These are phyloP conservation scores for Schizochytrium sp. DNA, from an alignment of 108 stramenopile species.

Conservation along the genomic window DNA sequence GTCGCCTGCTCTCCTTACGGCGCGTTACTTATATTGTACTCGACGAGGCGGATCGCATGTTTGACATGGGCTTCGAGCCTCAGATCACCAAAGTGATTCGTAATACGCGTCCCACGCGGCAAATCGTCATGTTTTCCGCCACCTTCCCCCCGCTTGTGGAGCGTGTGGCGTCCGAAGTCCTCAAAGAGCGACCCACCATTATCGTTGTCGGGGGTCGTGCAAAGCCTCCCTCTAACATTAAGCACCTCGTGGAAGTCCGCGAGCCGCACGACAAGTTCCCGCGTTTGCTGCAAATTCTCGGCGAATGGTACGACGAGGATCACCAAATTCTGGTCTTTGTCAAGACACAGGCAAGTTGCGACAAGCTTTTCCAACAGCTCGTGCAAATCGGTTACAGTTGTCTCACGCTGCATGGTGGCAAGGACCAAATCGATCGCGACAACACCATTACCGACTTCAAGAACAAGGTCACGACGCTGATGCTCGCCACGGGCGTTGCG, in stretches of 20 bases:
- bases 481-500: slow-evolving; percentile 88
- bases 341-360: slow-evolving; percentile 85
- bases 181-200: slow-evolving; percentile 81
- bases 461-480: slow-evolving; percentile 65
- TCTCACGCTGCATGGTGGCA: slow-evolving; percentile 91
- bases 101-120: slow-evolving; percentile 84
- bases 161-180: slow-evolving; percentile 67
- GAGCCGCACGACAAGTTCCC: slow-evolving; percentile 92
- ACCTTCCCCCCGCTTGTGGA: slow-evolving; percentile 94
- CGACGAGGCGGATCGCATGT: slow-evolving; percentile 98
- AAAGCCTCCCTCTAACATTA: slow-evolving; percentile 82
- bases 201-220: slow-evolving; percentile 83
- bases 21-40: slow-evolving; percentile 89
- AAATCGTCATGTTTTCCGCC: slow-evolving; percentile 91
- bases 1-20: slow-evolving; percentile 66
- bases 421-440: slow-evolving; percentile 97
- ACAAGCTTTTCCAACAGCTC: slow-evolving; percentile 84
- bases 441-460: slow-evolving; percentile 96
- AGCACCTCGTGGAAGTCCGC: slow-evolving; percentile 79
- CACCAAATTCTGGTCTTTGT: slow-evolving; percentile 89
- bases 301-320: slow-evolving; percentile 82
- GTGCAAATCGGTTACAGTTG: slow-evolving; percentile 81
- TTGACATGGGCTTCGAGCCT: slow-evolving; percentile 99
- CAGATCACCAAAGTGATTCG: slow-evolving; percentile 84
- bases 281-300: slow-evolving; percentile 87